Evolutionary conservation across 352 stramenopile genomes (phyloP), one percentile per base, ranked within the genome.

Genomic region (Phytopythium aichiense): DNA sequence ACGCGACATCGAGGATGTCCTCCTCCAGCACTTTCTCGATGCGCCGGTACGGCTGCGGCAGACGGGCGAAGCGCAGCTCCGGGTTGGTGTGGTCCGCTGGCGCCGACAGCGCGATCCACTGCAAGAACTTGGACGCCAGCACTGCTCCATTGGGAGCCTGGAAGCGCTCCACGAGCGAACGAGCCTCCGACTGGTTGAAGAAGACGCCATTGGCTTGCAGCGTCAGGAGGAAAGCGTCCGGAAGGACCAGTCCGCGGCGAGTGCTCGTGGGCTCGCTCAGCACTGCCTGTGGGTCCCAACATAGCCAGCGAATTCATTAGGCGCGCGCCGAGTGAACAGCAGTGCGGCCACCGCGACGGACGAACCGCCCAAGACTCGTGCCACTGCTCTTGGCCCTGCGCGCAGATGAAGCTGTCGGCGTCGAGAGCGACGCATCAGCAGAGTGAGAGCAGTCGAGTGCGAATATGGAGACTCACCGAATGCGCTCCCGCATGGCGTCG

Each of bases 1-100:
- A 90, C 38, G 82, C 70, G 22, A 51, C 69, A 45, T 94, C 77
- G 8, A 92, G 61, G 28, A 92, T 87, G 30, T 84, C 69, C 2
- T 60, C 31, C 18, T 94, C 72, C 12, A 90, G 64, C 58, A 94
- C 58, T 58, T 92, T 91, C 23, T 73, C 25, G 13, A 94, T 73
- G 15, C 76, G 75, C 2, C 81, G 79, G 43, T 81, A 92, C 6
- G 85, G 85, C 61, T 94, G 83, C 15, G 85, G 85, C 7, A 92
- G 77, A 0, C 73, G 65, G 13, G 77, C 67, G 42, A 91, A 84
- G 8, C 64, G 51, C 25, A 88, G 66, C 4, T 94, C 84, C 0
- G 84, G 84, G 49, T 94, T 72, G 20, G 85, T 58, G 54, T 92
- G 69, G 35, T 94, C 84, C 2, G 22, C 48, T 2, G 84, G 84